phyloP scores from a whole-genome alignment of 768 basidiomycete species.

The Macrolepiota fuliginosa region DNA sequence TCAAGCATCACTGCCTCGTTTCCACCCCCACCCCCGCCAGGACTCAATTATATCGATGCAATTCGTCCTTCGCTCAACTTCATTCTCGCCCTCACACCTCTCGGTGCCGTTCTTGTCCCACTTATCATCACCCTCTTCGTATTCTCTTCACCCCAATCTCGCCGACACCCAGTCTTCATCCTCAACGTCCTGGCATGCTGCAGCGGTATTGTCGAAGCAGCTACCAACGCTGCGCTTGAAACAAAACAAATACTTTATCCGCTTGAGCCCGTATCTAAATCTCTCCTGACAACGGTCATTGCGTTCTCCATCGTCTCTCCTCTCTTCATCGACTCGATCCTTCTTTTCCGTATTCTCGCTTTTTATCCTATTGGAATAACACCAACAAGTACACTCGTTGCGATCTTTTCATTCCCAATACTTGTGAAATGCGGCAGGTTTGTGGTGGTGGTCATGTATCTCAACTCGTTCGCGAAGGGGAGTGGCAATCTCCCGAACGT shows the following conservation, averaged over 20 bases:
- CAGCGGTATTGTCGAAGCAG: slow-evolving; percentile 23
- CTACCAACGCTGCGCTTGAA: slow-evolving; percentile 22
- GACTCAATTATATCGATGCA: slow-evolving; percentile 25
- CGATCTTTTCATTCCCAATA: slow-evolving; percentile 25
- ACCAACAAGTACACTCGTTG: slow-evolving; percentile 11
- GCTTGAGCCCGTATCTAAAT: slow-evolving; percentile 14
- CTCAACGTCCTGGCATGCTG: slow-evolving; percentile 29
- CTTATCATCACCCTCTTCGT: slow-evolving; percentile 29
- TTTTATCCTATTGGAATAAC: slow-evolving; percentile 28
- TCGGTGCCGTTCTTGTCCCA: slow-evolving; percentile 28
- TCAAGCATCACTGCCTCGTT: neutral
- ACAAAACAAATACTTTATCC: slow-evolving; percentile 18
- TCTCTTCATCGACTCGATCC: slow-evolving; percentile 34
- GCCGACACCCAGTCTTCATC: slow-evolving; percentile 28
- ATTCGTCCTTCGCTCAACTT: slow-evolving; percentile 22
- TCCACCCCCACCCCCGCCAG: slow-evolving; percentile 22
- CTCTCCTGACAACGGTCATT: slow-evolving; percentile 20
- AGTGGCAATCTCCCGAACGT: neutral
- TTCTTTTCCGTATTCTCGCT: slow-evolving; percentile 33
- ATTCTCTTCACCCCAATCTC: slow-evolving; percentile 26
- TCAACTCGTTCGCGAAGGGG: slow-evolving; percentile 1
- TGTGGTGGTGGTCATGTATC: slow-evolving; percentile 19
- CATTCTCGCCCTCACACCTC: slow-evolving; percentile 27
- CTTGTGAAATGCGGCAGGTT: slow-evolving; percentile 29
- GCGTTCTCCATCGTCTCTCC: slow-evolving; percentile 26